Percentiles rank a stretch among this genome's conserved stretches.
Evolutionary conservation across 148 eudicot species (phyloP).

Genomic region (Gaultheria prostrata): DNA sequence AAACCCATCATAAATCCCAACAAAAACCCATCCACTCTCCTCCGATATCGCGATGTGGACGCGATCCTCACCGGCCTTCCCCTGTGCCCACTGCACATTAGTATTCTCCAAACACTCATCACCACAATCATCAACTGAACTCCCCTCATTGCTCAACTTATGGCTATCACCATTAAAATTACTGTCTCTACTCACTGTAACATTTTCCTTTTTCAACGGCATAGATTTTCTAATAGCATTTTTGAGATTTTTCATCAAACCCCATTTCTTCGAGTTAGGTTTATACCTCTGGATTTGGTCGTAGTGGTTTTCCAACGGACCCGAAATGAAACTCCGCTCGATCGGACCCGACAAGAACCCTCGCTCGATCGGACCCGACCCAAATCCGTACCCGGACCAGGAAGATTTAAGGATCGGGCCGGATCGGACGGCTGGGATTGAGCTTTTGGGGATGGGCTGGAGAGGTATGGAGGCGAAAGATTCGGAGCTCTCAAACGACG

Average conservation of each 20-base stretch:
- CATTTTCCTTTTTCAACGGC: slow-evolving; percentile 7
- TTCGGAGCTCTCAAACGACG: slow-evolving; percentile 54
- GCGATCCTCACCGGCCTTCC: slow-evolving; percentile 72
- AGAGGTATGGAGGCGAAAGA: slow-evolving; percentile 58
- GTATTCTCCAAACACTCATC: slow-evolving; percentile 27
- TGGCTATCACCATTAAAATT: not conserved
- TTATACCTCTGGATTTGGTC: slow-evolving; percentile 33
- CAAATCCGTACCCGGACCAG: slow-evolving; percentile 14
- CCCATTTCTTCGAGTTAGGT: slow-evolving; percentile 45
- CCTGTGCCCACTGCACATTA: slow-evolving; percentile 71
- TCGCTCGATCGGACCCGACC: slow-evolving; percentile 51
- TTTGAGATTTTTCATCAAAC: slow-evolving; percentile 41
- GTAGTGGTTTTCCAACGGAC: slow-evolving; percentile 46
- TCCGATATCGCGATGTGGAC: slow-evolving; percentile 62
- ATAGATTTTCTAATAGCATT: slow-evolving; percentile 35
- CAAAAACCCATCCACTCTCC: slow-evolving; percentile 69
- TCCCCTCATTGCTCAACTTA: slow-evolving; percentile 36
- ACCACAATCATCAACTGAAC: slow-evolving; percentile 27
- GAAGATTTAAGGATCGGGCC: slow-evolving; percentile 39
- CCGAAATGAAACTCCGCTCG: slow-evolving; percentile 50
- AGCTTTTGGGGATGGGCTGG: slow-evolving; percentile 52
- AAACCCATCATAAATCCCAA: slow-evolving; percentile 73
- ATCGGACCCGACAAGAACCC: slow-evolving; percentile 69
- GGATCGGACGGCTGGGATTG: slow-evolving; percentile 30
- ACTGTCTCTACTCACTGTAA: not conserved